Evolutionary conservation across 441 rosid species (phyloP).

Genomic region (Raphanus hybrid): DNA sequence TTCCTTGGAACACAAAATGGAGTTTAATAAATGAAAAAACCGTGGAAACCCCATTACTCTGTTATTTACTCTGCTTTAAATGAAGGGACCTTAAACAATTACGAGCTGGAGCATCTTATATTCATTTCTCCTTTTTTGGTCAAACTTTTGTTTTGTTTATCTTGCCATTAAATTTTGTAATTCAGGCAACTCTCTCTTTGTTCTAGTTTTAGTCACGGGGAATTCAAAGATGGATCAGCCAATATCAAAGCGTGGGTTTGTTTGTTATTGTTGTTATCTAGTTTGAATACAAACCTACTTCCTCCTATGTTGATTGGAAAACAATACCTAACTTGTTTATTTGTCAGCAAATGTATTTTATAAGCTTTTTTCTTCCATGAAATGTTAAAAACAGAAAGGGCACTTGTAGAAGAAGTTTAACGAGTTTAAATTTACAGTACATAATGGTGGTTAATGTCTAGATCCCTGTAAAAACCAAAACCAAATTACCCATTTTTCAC

Average conservation of each 20-base stretch:
- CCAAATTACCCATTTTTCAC: slow-evolving; percentile 27
- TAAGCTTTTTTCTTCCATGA: background rate
- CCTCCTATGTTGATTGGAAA: background rate
- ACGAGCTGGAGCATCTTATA: background rate
- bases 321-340: background rate
- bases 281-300: background rate
- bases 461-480: slow-evolving; percentile 19
- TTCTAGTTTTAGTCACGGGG: background rate
- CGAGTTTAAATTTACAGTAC: background rate
- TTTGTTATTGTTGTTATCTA: background rate
- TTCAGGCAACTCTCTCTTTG: background rate
- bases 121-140: background rate
- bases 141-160: background rate
- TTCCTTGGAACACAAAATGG: too few relatives aligned
- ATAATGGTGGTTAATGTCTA: background rate
- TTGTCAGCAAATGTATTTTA: slow-evolving; percentile 19
- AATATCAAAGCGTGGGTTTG: slow-evolving; percentile 26
- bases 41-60: slow-evolving; percentile 14
- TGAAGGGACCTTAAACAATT: background rate
- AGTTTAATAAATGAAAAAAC: slow-evolving; percentile 12
- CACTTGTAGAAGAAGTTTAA: background rate
- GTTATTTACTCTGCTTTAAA: slow-evolving; percentile 15
- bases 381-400: background rate
- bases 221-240: slow-evolving; percentile 27
- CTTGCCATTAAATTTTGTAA: background rate